Evolutionary conservation across 2,329 filamentous ascomycete genomes (phyloP).

Genomic region (Paraphoma chrysanthemicola): DNA sequence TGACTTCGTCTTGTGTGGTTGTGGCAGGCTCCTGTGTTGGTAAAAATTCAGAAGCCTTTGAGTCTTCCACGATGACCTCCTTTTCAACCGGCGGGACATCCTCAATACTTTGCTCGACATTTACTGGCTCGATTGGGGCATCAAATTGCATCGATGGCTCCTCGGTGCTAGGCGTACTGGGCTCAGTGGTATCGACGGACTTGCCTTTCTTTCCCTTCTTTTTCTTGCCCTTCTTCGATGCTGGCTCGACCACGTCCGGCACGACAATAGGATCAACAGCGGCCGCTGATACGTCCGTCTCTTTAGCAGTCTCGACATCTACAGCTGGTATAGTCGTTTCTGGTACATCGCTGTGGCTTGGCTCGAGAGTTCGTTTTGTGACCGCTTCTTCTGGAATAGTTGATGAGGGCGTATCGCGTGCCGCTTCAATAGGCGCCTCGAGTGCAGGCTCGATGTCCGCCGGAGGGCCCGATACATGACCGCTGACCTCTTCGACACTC

Average conservation of each 20-base stretch:
- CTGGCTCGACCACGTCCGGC: constrained; percentile 8
- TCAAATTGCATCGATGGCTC: constrained; percentile 6
- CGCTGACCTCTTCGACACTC: background rate
- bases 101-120: constrained; percentile 5
- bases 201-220: constrained; percentile 34
- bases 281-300: background rate
- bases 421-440: background rate
- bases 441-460: constrained; percentile 2
- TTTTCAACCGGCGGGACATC: background rate
- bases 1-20: background rate
- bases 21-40: background rate
- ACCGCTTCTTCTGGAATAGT: background rate
- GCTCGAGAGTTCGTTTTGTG: background rate
- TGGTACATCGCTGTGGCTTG: background rate
- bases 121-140: constrained; percentile 2
- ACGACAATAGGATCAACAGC: background rate
- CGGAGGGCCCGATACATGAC: background rate
- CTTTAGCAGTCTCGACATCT: background rate
- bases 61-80: background rate
- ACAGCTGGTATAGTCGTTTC: background rate
- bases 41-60: background rate
- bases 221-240: constrained; percentile 31
- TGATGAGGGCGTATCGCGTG: background rate
- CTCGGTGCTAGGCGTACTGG: constrained; percentile 8
- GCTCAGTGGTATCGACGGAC: constrained; percentile 9